Evolutionary conservation across 805 yeast genomes (phyloP).

Genomic region (Diddensiella transvaalensis): DNA sequence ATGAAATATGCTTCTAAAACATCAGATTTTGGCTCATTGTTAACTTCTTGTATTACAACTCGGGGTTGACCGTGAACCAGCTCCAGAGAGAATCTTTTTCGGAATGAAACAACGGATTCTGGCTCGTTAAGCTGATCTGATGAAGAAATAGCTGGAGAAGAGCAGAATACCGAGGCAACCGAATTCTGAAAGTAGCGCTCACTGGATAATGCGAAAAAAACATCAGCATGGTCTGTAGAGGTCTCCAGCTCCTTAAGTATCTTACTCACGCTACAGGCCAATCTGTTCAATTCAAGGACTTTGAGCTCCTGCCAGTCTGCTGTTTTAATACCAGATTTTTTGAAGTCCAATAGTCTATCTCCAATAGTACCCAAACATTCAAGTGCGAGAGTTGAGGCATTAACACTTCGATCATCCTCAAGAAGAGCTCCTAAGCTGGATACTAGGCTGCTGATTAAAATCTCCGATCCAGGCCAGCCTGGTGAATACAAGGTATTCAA

Average conservation of each 20-base stretch:
- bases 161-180: not conserved
- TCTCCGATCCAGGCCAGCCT: slow-evolving; percentile 60
- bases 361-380: slow-evolving; percentile 65
- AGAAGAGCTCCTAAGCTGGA: slow-evolving; percentile 38
- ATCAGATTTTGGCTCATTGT: not conserved
- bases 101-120: no score
- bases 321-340: slow-evolving; percentile 10
- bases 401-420: slow-evolving; percentile 4
- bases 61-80: not conserved
- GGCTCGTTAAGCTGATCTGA: not conserved
- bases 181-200: not conserved
- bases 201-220: not conserved
- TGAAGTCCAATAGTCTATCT: slow-evolving; percentile 42
- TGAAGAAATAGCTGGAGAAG: not conserved
- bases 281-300: not conserved
- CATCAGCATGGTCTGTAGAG: not conserved
- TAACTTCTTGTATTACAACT: not conserved
- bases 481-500: slow-evolving; percentile 47
- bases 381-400: slow-evolving; percentile 43
- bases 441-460: slow-evolving; percentile 44
- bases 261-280: not conserved
- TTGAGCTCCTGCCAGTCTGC: not conserved
- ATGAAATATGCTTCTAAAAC: slow-evolving; percentile 2
- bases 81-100: not conserved
- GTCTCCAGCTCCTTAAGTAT: not conserved